Base-by-base conservation (phyloP, 177 flowering plant genomes). In the Vitis hybrid region DNA sequence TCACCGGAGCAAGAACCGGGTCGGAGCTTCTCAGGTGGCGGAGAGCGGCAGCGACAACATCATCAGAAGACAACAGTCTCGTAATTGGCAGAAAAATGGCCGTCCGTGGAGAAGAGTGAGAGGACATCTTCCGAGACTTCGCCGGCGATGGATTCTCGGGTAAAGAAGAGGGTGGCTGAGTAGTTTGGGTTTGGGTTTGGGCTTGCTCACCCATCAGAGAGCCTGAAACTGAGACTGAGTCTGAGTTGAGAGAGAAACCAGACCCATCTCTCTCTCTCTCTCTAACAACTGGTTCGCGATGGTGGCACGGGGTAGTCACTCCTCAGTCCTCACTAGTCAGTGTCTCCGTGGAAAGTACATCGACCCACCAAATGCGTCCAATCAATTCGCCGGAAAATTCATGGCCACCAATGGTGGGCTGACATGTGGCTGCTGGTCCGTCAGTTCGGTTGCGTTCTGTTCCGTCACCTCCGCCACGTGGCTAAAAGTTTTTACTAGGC, bases 11-110 rank as follows among this genome's bases (percentile, higher is more conserved):
- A 15, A 67, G 62, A n/a, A 18, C 46, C 13, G 61, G 62, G 30
- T 67, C 70, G 30, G 70, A 8, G 30, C 3, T 24, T 2, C n/a
- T 30, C 6, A 67, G 70, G 51, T 67, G 70, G 1, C 32, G 70
- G 15, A 67, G 50, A 8, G 70, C 70, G 9, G 16, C n/a, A 11
- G 51, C 70, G 24, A 56, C 12, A 15, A 56, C 70, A 7, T 24
- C 70, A 19, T 56, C 30, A 30, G 10, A 56, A 15, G 70, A 67
- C 58, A 67, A 40, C 21, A 62, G 50, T 11, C 35, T 56, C 14
- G 12, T n/a, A 12, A 27, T 3, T 15, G 40, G 35, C 1, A 54
- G 56, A 1, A 14, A 14, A 8, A 30, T 19, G 24, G 51, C 46
- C 13, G 62, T 3, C 15, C 16, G 52, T 8, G 64, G 64, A 12